Evolutionary conservation across 208 protist species (phyloP), one percentile per base, ranked within the genome.

Genomic region (Acanthamoeba royreba): DNA sequence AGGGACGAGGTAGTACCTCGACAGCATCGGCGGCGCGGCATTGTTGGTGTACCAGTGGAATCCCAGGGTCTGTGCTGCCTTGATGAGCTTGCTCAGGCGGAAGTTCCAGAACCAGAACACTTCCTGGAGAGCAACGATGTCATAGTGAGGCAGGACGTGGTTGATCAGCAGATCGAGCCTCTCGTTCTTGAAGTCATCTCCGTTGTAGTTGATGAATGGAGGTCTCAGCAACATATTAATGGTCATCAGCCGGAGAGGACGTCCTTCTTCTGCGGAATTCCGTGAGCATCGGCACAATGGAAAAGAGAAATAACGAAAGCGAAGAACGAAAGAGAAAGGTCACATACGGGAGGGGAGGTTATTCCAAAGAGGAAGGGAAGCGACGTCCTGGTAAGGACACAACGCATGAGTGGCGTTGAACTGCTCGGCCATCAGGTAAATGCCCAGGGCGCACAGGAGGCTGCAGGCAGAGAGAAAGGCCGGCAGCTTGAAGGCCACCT

Each of bases 171-270:
- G 38, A 8, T 35, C 46, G 40, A 92, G 58, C 38, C 85, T 46
- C 38, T 74, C 53, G 13, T 92, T 72, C 85, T 92, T 92, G 85
- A 47, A 92, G 85, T 92, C 85, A n/a, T 72, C 55, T 0, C 47
- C 85, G 53, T 92, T 92, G 85, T 92, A 74, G 53, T 92, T 92
- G 42, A 92, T 72, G 15, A 92, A 87, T 9, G 79, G 85, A 11
- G 85, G 85, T 13, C 85, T 46, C n/a, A 92, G 85, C n/a, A 92
- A 40, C 53, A 92, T 74, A 42, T 92, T 92, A 31, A 74, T 55
- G 4, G 85, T 92, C 53, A 92, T 43, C 85, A 92, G 49, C 52
- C 55, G 40, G 7, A 77, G 5, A 13, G 33, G 25, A 28, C 66
- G 61, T 8, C 1, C 61, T 11, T 38, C 61, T 15, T 8, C 19